Percentiles rank a stretch among this genome's conserved stretches.
phyloP scores from a whole-genome alignment of 2,329 filamentous ascomycete genomes.

The Daldinia sp. region DNA sequence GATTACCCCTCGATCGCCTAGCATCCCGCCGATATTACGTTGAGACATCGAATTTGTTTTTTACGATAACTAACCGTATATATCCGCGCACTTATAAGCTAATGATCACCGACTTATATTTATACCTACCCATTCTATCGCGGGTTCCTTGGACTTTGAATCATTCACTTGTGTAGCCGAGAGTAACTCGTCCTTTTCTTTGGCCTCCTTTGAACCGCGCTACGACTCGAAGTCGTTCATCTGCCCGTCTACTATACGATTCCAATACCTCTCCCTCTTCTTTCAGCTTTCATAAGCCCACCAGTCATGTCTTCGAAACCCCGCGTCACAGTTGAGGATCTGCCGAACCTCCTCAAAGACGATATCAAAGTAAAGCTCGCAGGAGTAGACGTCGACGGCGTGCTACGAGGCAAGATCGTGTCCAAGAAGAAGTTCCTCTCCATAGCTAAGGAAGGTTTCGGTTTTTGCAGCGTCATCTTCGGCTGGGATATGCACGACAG shows the following conservation, averaged over 20 bases:
- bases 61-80: too few species aligned
- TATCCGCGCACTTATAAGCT: too few species aligned
- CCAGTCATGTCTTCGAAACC: constrained; percentile 45
- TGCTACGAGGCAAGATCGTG: constrained; percentile 80
- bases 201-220: constrained; percentile 1
- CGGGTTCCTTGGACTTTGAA: neutral
- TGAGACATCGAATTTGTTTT: too few species aligned
- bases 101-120: too few species aligned
- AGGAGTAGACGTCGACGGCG: constrained; percentile 79
- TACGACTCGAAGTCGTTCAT: neutral
- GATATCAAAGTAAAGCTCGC: constrained; percentile 80
- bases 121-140: neutral
- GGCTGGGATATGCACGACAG: constrained; percentile 90
- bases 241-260: neutral
- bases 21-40: too few species aligned
- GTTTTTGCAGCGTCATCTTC: constrained; percentile 82
- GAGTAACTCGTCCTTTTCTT: constrained; percentile 14
- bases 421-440: constrained; percentile 85
- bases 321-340: constrained; percentile 62
- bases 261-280: neutral
- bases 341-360: constrained; percentile 68
- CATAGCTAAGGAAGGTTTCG: constrained; percentile 76
- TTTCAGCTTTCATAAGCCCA: constrained; percentile 3
- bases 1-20: neutral
- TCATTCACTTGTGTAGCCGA: constrained; percentile 12